Conservation (phyloP, 2,329 filamentous ascomycete species). For the Biscogniauxia marginata region DNA sequence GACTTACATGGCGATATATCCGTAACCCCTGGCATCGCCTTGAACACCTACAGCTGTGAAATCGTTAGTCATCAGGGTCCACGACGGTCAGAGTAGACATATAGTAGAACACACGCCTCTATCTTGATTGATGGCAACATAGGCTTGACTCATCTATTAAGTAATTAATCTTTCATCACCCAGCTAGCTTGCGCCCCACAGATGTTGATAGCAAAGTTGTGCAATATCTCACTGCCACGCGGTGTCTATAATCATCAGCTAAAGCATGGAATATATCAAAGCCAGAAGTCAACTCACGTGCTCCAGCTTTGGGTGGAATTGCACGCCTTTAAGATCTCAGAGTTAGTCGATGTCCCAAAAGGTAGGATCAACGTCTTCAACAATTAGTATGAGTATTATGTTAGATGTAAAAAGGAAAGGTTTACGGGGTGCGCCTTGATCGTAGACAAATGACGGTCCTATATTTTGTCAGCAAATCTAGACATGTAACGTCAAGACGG, state of each 20-base stretch:
- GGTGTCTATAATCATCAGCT: constrained; percentile 57
- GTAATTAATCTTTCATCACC: constrained; percentile 85
- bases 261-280: constrained; percentile 2
- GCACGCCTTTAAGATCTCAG: too few relatives aligned
- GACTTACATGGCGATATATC: too few relatives aligned
- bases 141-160: too few relatives aligned
- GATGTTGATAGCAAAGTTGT: constrained; percentile 83
- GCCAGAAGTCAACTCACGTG: constrained; percentile 4
- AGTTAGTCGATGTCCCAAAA: background rate
- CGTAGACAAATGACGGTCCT: constrained; percentile 73
- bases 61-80: too few relatives aligned
- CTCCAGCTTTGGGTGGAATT: constrained; percentile 1
- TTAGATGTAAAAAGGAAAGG: constrained; percentile 10
- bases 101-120: too few relatives aligned
- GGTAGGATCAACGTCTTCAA: constrained; percentile 68
- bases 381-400: constrained; percentile 2
- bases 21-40: too few relatives aligned
- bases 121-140: too few relatives aligned
- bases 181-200: constrained; percentile 76
- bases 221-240: constrained; percentile 55
- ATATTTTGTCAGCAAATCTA: constrained; percentile 9
- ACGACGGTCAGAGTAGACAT: too few relatives aligned
- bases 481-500: background rate
- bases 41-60: too few relatives aligned
- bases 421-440: constrained; percentile 62